A percentile compares a stretch with the other conserved stretches of the same genome.
These are phyloP conservation scores for Aspergillus saccharolyticus DNA, from an alignment of 495 filamentous ascomycete species.

Conservation along the genomic window DNA sequence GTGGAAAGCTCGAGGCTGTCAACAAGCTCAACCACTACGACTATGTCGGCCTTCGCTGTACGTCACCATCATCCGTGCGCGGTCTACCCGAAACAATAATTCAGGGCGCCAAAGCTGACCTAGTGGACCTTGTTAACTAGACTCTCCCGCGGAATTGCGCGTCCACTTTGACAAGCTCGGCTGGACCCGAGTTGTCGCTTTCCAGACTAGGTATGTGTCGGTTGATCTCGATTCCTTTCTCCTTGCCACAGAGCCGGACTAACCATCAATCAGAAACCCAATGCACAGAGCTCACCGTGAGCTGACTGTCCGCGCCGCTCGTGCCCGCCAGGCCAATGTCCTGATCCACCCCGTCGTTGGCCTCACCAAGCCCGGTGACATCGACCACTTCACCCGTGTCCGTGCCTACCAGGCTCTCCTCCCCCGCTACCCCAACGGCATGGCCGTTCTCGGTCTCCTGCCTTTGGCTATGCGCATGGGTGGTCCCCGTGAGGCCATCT, in stretches of 20 bases:
- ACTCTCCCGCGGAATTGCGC: constrained; percentile 91
- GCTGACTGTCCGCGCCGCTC: constrained; percentile 92
- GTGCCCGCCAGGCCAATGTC: constrained; percentile 92
- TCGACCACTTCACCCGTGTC: constrained; percentile 99
- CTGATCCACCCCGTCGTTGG: constrained; percentile 98
- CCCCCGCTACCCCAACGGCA: constrained; percentile 96
- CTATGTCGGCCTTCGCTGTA: constrained; percentile 94
- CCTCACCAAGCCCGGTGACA: constrained; percentile 96
- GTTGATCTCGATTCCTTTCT: background rate
- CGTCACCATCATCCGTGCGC: constrained; percentile 22
- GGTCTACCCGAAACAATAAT: background rate
- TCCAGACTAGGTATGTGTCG: constrained; percentile 63
- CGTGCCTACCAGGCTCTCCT: constrained; percentile 96
- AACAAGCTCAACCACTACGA: constrained; percentile 96
- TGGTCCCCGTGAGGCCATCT: constrained; percentile 95
- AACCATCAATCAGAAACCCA: constrained; percentile 60
- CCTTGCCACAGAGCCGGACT: background rate
- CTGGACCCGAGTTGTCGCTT: constrained; percentile 93
- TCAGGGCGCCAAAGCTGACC: constrained; percentile 12
- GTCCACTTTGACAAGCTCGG: constrained; percentile 98
- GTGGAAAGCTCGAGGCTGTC: constrained; percentile 91
- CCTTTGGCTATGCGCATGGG: constrained; percentile 99
- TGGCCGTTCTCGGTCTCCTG: constrained; percentile 94
- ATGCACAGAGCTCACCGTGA: constrained; percentile 99
- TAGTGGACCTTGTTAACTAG: constrained; percentile 42